These are phyloP conservation scores for Saccharomycopsis sp. DNA, from an alignment of 805 yeast genomes.

Conservation along the genomic window DNA sequence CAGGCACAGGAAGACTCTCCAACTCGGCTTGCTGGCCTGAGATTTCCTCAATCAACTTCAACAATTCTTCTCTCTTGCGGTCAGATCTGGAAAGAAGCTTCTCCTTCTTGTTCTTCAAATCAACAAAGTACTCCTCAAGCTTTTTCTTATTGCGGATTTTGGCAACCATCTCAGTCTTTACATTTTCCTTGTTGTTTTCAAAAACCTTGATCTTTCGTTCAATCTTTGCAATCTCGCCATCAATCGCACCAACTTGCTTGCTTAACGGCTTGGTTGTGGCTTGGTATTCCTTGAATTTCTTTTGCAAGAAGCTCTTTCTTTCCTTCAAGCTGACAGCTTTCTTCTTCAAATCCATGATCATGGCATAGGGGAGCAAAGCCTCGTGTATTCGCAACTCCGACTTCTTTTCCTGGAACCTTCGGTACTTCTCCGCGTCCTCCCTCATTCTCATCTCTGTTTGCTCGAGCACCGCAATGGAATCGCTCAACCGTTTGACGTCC, in stretches of 20 bases:
- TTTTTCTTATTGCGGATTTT: slow-evolving; percentile 26
- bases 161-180: slow-evolving; percentile 11
- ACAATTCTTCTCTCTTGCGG: slow-evolving; percentile 22
- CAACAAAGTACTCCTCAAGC: slow-evolving; percentile 34
- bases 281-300: slow-evolving; percentile 22
- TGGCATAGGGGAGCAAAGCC: slow-evolving; percentile 41
- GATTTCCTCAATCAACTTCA: slow-evolving; percentile 24
- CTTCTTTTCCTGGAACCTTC: slow-evolving; percentile 39
- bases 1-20: slow-evolving; percentile 23
- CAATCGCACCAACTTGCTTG: slow-evolving; percentile 3
- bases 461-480: slow-evolving; percentile 28
- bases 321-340: slow-evolving; percentile 23
- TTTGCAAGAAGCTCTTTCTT: slow-evolving; percentile 24
- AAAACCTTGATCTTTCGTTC: slow-evolving; percentile 3
- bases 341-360: slow-evolving; percentile 31
- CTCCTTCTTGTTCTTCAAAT: slow-evolving; percentile 13
- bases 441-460: slow-evolving; percentile 32
- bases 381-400: slow-evolving; percentile 39
- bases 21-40: slow-evolving; percentile 25
- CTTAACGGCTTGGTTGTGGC: slow-evolving; percentile 6
- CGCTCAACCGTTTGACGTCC: slow-evolving; percentile 28
- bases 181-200: slow-evolving; percentile 5
- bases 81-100: slow-evolving; percentile 18
- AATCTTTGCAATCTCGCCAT: neutral
- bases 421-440: slow-evolving; percentile 39